phyloP scores from a whole-genome alignment of 345 rosid genomes.

The Moricandia arvensis region DNA sequence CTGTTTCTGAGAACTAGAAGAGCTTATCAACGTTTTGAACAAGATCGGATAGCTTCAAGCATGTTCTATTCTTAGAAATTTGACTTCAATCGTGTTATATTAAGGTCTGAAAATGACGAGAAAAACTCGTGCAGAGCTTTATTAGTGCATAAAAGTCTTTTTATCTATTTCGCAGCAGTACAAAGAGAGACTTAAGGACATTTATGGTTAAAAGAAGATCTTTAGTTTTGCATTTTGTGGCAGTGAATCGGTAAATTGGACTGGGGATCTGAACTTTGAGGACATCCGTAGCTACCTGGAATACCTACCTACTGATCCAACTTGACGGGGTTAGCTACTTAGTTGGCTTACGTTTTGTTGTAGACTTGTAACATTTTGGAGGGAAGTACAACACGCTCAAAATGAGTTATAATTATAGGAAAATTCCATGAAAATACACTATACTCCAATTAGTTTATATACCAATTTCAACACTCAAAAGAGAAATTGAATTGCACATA shows the following conservation, averaged over 20 bases:
- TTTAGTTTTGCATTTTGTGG: background rate
- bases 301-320: background rate
- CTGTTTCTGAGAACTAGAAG: slow-evolving; percentile 75
- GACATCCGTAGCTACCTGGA: background rate
- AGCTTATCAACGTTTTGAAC: slow-evolving; percentile 75
- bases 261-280: background rate
- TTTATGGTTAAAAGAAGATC: background rate
- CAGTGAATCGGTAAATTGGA: background rate
- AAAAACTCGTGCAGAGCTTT: slow-evolving; percentile 7
- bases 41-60: slow-evolving; percentile 44
- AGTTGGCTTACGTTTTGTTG: background rate
- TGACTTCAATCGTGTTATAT: background rate
- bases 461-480: no score
- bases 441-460: no score
- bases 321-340: background rate
- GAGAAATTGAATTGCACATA: no score
- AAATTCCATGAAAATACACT: no score
- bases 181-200: slow-evolving; percentile 1
- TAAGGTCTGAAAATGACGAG: background rate
- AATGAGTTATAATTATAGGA: background rate
- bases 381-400: background rate
- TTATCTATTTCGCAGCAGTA: slow-evolving; percentile 14
- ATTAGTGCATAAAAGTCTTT: background rate
- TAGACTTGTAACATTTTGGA: background rate
- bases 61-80: slow-evolving; percentile 20